Conservation (phyloP, 352 stramenopile species). For the Peronospora tabacina region DNA sequence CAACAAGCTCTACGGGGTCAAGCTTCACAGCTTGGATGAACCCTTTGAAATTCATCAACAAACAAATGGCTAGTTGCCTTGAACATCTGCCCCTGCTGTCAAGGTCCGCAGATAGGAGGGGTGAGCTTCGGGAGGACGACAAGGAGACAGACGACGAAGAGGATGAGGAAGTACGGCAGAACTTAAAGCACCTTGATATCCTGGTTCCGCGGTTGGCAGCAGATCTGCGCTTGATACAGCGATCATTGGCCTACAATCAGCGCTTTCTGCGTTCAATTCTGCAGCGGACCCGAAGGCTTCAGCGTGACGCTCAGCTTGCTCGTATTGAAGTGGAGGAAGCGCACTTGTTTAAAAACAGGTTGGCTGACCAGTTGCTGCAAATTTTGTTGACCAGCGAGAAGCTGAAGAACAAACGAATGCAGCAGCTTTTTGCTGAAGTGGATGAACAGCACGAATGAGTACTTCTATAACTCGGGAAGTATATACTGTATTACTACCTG, state of each 20-base stretch:
- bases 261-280: slow-evolving; percentile 32
- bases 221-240: slow-evolving; percentile 41
- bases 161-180: slow-evolving; percentile 39
- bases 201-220: slow-evolving; percentile 49
- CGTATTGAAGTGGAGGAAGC: slow-evolving; percentile 63
- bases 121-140: slow-evolving; percentile 15
- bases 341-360: slow-evolving; percentile 63
- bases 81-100: slow-evolving; percentile 37
- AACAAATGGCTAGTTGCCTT: slow-evolving; percentile 51
- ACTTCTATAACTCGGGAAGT: slow-evolving; percentile 23
- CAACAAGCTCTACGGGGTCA: slow-evolving; percentile 19
- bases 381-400: slow-evolving; percentile 57
- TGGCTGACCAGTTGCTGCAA: slow-evolving; percentile 71
- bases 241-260: slow-evolving; percentile 40
- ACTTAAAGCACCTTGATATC: slow-evolving; percentile 54
- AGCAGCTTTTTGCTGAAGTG: slow-evolving; percentile 63
- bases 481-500: slow-evolving; percentile 40
- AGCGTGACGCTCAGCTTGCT: slow-evolving; percentile 46
- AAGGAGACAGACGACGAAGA: slow-evolving; percentile 39
- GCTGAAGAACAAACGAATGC: slow-evolving; percentile 68
- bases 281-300: slow-evolving; percentile 29
- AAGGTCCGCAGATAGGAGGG: slow-evolving; percentile 17
- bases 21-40: slow-evolving; percentile 26
- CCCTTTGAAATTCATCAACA: slow-evolving; percentile 56
- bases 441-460: slow-evolving; percentile 22